Evolutionary conservation across 1,284 basidiomycete genomes (phyloP), one percentile per base, ranked within the genome.

Genomic region (Apiotrichum sp.): DNA sequence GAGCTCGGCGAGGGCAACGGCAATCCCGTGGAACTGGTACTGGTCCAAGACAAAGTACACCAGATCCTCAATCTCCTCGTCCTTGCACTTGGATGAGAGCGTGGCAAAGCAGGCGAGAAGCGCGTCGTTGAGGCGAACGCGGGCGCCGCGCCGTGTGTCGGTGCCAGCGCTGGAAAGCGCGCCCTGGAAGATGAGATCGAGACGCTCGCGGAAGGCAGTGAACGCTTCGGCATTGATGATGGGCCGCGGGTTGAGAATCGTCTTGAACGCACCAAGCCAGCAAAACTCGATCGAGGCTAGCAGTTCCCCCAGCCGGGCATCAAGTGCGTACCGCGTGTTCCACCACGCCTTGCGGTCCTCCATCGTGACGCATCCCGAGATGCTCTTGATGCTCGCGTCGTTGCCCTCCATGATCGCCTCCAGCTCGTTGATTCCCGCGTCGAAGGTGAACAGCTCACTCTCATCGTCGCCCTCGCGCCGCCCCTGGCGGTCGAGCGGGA

Each of bases 241-340:
- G n/a, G 76, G 74, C 1, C 81, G 80, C 34, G 81, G 81, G 63
- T 81, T 84, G 43, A 90, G 76, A 62, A 91, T 86, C 0, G 87
- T 87, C 88, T 98, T 98, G 83, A 97, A 98, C 29, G 87, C 92
- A 1, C 96, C 95, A 3, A 99, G 80, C 96, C 96, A 98, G 66
- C 88, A 91, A 66, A 89, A 91, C 71, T 98, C 95, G 39, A 99
- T 86, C 60, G 85, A 88, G 59, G 84, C 84, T 33, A 97, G 76
- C 8, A 99, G 77, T 38, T 84, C 82, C 49, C 84, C 79, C 68
- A 99, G 73, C 33, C 90, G 81, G 48, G 78, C 80, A 69, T 98
- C 93, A 34, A 98, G 80, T 33, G 81, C 81, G 44, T 80, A 79
- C 10, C 92, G 81, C 51, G 85, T 81, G 40, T 82, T 83, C 95